phyloP scores from a whole-genome alignment of 1,284 basidiomycete genomes.

The Spongispora temasekensis region DNA sequence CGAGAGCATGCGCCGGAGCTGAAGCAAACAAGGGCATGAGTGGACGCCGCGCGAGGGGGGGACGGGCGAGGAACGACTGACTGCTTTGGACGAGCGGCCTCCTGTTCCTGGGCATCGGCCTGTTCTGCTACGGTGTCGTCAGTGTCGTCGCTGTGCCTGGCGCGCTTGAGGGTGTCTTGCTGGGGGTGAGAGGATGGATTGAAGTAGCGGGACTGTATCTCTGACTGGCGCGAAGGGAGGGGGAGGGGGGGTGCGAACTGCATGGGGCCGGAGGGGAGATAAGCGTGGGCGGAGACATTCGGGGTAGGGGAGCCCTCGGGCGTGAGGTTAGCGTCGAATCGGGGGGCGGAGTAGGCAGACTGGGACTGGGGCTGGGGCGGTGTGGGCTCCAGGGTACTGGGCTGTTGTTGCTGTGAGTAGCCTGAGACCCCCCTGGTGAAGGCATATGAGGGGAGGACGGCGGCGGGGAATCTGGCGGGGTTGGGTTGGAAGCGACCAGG shows the following conservation, averaged over 20 bases:
- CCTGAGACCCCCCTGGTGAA: too few relatives aligned
- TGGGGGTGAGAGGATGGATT: not conserved
- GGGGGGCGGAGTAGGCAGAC: too few relatives aligned
- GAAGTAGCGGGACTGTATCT: slow-evolving; percentile 33
- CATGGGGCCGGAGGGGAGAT: slow-evolving; percentile 30
- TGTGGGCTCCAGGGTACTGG: too few relatives aligned
- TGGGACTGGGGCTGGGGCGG: too few relatives aligned
- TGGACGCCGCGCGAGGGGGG: not conserved
- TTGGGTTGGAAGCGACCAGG: too few relatives aligned
- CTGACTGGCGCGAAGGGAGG: slow-evolving; percentile 31
- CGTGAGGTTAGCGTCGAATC: slow-evolving; percentile 8
- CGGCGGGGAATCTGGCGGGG: too few relatives aligned
- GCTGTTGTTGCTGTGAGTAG: too few relatives aligned
- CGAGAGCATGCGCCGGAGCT: slow-evolving; percentile 64
- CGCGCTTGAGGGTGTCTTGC: slow-evolving; percentile 17
- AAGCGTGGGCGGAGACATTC: slow-evolving; percentile 10
- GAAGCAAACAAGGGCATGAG: slow-evolving; percentile 6
- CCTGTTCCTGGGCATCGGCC: slow-evolving; percentile 25
- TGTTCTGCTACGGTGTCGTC: slow-evolving; percentile 27
- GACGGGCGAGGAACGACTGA: slow-evolving; percentile 9
- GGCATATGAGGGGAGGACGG: too few relatives aligned
- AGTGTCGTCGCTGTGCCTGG: slow-evolving; percentile 23
- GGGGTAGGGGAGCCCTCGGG: slow-evolving; percentile 17
- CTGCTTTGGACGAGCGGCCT: slow-evolving; percentile 21
- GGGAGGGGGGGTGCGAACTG: slow-evolving; percentile 32